Evolutionary conservation across 768 basidiomycete species (phyloP), one percentile per base, ranked within the genome.

Genomic region (Sporobolomyces pararoseus): DNA sequence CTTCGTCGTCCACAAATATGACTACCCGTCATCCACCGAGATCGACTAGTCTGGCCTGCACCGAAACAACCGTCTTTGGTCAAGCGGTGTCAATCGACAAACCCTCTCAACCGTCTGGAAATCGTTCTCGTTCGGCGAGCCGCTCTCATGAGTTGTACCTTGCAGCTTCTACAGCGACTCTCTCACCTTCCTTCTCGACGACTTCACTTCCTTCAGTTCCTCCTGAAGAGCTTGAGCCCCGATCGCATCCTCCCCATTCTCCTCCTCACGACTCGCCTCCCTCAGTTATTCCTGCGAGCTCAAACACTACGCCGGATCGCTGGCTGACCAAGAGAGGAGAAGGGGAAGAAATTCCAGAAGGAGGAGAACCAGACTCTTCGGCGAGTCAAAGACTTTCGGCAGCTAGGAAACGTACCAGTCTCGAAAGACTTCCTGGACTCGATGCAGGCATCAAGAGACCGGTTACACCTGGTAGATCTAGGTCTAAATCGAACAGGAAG

Each of bases 31-130:
- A 13, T 10, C 47, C 46, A 4, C 49, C 46, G 14, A n/a, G 58
- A 2, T 32, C 47, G 12, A 35, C 54, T 0, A 57, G 52, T 35
- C 52, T 55, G 16, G 50, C 25, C 0, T 57, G 25, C 2, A 68
- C 67, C 19, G 62, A 58, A 42, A 63, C 62, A 9, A 68, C 49
- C 37, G 54, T 63, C 47, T 63, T 63, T 7, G 67, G 62, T 32
- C 23, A 25, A 13, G 67, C 67, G 1, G 13, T 63, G 27, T 32
- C 62, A 39, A 63, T 47, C 12, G 67, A 68, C 29, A 27, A 14
- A 17, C 39, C 50, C 25, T 25, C 35, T 17, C 6, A 12, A 7
- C 23, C 46, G 13, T 47, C 46, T 12, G 21, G 21, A 12, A 6
- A 7, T 47, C 46, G 21, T 23, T 13, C 46, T 47, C 46, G 46